phyloP scores from a whole-genome alignment of 805 yeast species.

The Hanseniaspora valbyensis region DNA sequence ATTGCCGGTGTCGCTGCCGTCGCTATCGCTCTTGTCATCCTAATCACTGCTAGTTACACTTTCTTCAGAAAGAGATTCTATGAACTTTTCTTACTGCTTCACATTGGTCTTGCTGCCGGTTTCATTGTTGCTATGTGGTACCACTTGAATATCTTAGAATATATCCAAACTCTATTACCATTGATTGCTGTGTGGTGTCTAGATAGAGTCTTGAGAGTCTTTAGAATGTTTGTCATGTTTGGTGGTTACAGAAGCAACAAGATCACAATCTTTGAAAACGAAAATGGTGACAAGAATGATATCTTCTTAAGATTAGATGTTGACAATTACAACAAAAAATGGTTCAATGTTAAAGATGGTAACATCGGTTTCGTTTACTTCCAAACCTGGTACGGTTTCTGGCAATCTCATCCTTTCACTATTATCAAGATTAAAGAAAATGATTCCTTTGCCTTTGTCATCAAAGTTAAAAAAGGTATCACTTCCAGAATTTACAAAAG shows the following conservation, averaged over 20 bases:
- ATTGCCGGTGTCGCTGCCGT: slow-evolving; percentile 4
- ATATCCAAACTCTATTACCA: slow-evolving; percentile 41
- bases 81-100: slow-evolving; percentile 35
- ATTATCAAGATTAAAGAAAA: slow-evolving; percentile 1
- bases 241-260: slow-evolving; percentile 14
- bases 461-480: slow-evolving; percentile 13
- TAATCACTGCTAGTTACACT: slow-evolving; percentile 34
- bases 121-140: slow-evolving; percentile 37
- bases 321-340: slow-evolving; percentile 7
- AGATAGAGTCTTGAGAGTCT: slow-evolving; percentile 48
- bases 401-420: slow-evolving; percentile 16
- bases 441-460: background rate
- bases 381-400: background rate
- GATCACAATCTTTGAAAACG: background rate
- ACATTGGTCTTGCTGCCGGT: slow-evolving; percentile 34
- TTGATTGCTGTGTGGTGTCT: slow-evolving; percentile 54
- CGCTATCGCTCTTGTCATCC: slow-evolving; percentile 27
- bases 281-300: background rate
- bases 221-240: slow-evolving; percentile 31
- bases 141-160: slow-evolving; percentile 35
- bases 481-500: slow-evolving; percentile 8
- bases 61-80: slow-evolving; percentile 35
- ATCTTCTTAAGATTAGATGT: slow-evolving; percentile 5
- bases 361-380: slow-evolving; percentile 12
- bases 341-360: slow-evolving; percentile 11